A percentile compares a stretch with the other conserved stretches of the same genome.
These are phyloP conservation scores for Sanguinoderma infundibulare DNA, from an alignment of 1,284 basidiomycete genomes.

Conservation along the genomic window DNA sequence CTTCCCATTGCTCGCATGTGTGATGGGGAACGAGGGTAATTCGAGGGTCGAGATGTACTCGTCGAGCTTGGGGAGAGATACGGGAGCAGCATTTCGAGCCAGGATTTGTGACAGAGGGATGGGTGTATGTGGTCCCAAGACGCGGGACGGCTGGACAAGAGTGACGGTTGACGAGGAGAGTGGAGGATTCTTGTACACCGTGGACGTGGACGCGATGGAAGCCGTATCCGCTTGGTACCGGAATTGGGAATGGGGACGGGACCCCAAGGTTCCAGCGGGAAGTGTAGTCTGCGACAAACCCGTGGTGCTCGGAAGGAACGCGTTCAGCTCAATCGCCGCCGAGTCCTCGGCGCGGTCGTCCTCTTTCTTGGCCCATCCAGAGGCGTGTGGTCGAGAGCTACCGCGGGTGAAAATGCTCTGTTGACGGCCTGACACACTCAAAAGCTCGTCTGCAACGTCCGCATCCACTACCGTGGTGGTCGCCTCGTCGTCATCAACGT, in stretches of 20 bases:
- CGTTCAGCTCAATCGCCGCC: constrained; percentile 14
- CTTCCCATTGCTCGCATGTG: constrained; percentile 29
- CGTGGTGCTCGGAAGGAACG: constrained; percentile 8
- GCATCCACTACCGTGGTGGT: constrained; percentile 7
- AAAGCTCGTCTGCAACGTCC: constrained; percentile 27
- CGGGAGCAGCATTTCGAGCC: constrained; percentile 54
- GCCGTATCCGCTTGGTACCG: not conserved
- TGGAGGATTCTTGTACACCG: not conserved
- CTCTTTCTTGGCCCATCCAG: constrained; percentile 7
- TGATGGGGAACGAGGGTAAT: constrained; percentile 41
- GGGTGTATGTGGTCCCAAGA: constrained; percentile 44
- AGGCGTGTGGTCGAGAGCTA: not conserved
- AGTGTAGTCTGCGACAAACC: constrained; percentile 5
- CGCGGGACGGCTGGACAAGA: constrained; percentile 11
- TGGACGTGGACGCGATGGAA: constrained; percentile 3
- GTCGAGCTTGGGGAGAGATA: constrained; percentile 65
- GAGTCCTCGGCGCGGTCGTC: not conserved
- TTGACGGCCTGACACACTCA: constrained; percentile 14
- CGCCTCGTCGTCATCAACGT: not conserved
- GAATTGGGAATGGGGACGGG: not conserved
- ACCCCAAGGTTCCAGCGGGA: not conserved
- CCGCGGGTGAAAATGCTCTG: not conserved
- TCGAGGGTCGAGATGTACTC: constrained; percentile 53
- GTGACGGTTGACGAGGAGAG: constrained; percentile 17
- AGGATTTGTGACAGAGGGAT: constrained; percentile 61